Percentiles rank a stretch among this genome's conserved stretches.
Conservation (phyloP, 1,284 basidiomycete species). For the Apiotrichum domesticum region DNA sequence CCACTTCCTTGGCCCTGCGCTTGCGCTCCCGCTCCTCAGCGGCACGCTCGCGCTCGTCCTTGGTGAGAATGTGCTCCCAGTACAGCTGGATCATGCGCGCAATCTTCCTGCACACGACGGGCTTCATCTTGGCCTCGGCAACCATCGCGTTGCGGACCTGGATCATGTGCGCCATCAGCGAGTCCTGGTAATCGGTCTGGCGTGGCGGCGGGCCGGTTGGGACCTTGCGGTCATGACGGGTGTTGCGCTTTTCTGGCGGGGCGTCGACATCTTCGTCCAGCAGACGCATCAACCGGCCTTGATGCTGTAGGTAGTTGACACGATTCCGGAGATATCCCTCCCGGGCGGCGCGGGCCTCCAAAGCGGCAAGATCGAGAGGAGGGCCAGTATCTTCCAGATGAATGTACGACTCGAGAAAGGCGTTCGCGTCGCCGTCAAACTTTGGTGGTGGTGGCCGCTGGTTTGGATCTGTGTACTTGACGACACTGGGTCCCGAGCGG, state of each 20-base stretch:
- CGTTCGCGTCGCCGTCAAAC: conserved; percentile 54
- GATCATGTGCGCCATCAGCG: conserved; percentile 45
- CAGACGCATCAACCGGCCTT: conserved; percentile 42
- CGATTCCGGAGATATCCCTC: conserved; percentile 55
- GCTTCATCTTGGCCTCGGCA: conserved; percentile 43
- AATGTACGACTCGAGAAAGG: conserved; percentile 61
- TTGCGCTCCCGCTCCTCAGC: conserved; percentile 65
- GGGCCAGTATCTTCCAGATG: conserved; percentile 50
- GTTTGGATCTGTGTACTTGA: conserved; percentile 57
- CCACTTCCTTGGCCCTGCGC: conserved; percentile 66
- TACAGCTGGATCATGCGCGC: conserved; percentile 66
- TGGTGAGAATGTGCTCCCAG: conserved; percentile 63
- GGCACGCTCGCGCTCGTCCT: conserved; percentile 58
- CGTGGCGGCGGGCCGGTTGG: conserved; percentile 23
- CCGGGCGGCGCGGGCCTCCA: conserved; percentile 51
- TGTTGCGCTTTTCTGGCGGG: not conserved
- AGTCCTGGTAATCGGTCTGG: conserved; percentile 42
- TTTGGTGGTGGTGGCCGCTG: conserved; percentile 57
- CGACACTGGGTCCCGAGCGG: conserved; percentile 58
- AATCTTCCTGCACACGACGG: conserved; percentile 51
- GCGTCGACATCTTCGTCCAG: conserved; percentile 48
- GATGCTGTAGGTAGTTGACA: conserved; percentile 49
- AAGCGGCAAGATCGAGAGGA: conserved; percentile 44
- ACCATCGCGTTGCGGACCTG: conserved; percentile 46
- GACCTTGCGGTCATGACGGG: conserved; percentile 13